Base-by-base conservation (phyloP, 2,329 filamentous ascomycete species). In the Simplicillium sp. region DNA sequence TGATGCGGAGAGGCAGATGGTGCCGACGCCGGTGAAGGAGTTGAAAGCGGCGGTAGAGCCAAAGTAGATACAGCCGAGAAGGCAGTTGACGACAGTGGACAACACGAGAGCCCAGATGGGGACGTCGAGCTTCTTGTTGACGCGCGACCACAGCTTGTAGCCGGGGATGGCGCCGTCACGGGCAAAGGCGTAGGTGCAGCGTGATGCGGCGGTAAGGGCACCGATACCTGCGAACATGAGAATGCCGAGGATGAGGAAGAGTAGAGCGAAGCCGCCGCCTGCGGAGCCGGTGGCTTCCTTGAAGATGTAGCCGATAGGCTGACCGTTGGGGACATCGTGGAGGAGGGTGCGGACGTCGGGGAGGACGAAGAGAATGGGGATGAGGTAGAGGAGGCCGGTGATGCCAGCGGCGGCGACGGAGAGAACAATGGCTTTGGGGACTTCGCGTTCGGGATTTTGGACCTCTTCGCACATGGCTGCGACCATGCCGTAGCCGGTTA, bases 1-100 rank as follows among this genome's bases (percentile, higher is more conserved):
- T 0, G 82, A 86, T 4, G 80, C 78, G 1, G 78, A 82, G 1
- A 89, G 72, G 48, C 83, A 87, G 55, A 89, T 87, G 4, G 84
- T 88, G 1, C 84, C 84, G 1, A 87, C 83, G 20, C 84, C 83
- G 0, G 84, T 88, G 59, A 89, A 88, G 9, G 78, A 81, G 66
- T 82, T 84, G 65, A 89, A 89, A 0, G 85, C 85, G 0, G 83
- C 82, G 0, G 76, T 74, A 2, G 80, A 84, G 9, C 85, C 85
- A 48, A 89, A 87, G 64, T 86, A 89, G 58, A 89, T 87, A 48
- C 85, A 70, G 1, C 84, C 84, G 1, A 89, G 70, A 11, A 88
- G 62, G 49, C 77, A 83, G 57, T 84, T 79, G 34, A 89, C 75
- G 0, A 69, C 54, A 0, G 82, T 80, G 0, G 82, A 86, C 2